Percentiles rank a stretch among this genome's conserved stretches.
These are phyloP conservation scores for Dipteronia dyeriana DNA, from an alignment of 345 rosid species.

Conservation along the genomic window DNA sequence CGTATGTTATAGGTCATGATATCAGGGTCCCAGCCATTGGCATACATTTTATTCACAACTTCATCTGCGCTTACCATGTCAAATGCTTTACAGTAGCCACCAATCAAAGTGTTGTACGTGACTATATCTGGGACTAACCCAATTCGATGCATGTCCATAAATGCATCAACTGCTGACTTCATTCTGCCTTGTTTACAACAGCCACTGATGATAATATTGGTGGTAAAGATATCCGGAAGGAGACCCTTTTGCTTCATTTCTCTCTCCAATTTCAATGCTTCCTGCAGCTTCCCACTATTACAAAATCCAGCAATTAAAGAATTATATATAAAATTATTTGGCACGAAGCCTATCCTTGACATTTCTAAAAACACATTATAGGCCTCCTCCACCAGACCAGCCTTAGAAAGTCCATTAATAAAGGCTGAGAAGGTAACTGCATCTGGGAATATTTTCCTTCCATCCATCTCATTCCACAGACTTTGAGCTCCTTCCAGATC, in stretches of 20 bases:
- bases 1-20: conserved; percentile 59
- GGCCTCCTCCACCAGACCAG: conserved; percentile 65
- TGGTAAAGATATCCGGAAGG: conserved; percentile 58
- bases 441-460: conserved; percentile 55
- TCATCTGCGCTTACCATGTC: conserved; percentile 54
- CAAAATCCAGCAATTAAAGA: conserved; percentile 66
- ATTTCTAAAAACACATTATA: conserved; percentile 52
- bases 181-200: conserved; percentile 56
- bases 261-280: conserved; percentile 56
- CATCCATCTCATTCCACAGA: conserved; percentile 67
- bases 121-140: conserved; percentile 66
- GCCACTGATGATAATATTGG: conserved; percentile 63
- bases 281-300: conserved; percentile 45
- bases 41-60: conserved; percentile 46
- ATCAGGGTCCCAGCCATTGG: conserved; percentile 61
- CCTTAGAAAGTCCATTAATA: conserved; percentile 65
- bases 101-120: conserved; percentile 71
- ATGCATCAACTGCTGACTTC: conserved; percentile 50
- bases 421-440: conserved; percentile 65
- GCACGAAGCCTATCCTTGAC: conserved; percentile 52
- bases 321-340: conserved; percentile 69
- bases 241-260: conserved; percentile 65
- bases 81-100: conserved; percentile 54
- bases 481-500: conserved; percentile 50
- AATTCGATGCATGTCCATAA: conserved; percentile 41